phyloP scores from a whole-genome alignment of 192 early-diverging fungal species.

The Coemansia sp. region DNA sequence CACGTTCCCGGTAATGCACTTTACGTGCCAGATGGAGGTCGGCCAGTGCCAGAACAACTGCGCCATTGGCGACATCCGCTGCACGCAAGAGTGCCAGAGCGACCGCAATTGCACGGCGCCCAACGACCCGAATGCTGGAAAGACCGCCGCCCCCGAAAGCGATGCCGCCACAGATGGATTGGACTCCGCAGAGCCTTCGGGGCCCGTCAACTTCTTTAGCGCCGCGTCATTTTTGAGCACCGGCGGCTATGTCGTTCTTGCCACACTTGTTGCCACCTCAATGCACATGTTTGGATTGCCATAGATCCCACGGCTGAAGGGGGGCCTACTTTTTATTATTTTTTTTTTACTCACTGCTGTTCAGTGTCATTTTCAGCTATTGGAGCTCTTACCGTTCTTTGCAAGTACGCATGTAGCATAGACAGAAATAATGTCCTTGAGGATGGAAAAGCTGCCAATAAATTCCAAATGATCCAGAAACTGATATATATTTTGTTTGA shows the following conservation, averaged over 20 bases:
- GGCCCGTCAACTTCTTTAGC: conserved; percentile 53
- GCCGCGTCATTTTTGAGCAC: conserved; percentile 34
- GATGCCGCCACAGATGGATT: conserved; percentile 41
- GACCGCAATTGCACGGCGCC: conserved; percentile 56
- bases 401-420: no score
- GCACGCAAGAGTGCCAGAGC: conserved; percentile 57
- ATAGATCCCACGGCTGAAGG: not conserved
- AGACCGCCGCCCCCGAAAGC: conserved; percentile 35
- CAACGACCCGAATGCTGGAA: conserved; percentile 54
- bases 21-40: conserved; percentile 53
- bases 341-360: no score
- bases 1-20: conserved; percentile 59
- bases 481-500: no score
- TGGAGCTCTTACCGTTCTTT: no score
- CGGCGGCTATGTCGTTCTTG: conserved; percentile 42
- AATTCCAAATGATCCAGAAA: no score
- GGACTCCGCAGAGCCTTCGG: conserved; percentile 31
- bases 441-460: no score
- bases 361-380: no score
- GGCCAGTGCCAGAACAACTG: conserved; percentile 58
- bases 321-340: no score
- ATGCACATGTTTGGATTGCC: conserved; percentile 40
- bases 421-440: no score
- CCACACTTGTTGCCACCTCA: conserved; percentile 42
- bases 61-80: conserved; percentile 55